Percentiles rank a stretch among this genome's conserved stretches.
Evolutionary conservation across 2,329 filamentous ascomycete species (phyloP).

Genomic region (Dryadomyces quercus-mongolicae): DNA sequence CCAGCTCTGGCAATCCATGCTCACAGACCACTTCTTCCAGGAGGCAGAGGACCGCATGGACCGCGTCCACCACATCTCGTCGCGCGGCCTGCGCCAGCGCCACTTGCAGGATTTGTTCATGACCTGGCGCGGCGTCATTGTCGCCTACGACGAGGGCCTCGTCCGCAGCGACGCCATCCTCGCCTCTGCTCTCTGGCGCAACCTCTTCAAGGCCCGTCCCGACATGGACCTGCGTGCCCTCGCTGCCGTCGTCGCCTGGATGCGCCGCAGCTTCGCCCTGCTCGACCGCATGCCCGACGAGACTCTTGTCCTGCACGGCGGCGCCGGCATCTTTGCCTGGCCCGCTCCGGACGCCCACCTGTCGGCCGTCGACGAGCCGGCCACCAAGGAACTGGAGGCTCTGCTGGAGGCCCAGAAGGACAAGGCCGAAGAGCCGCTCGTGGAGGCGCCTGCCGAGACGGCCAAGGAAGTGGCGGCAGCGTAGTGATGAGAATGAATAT

Average conservation of each 20-base stretch:
- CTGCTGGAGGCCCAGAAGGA: slow-evolving; percentile 13
- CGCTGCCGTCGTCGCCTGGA: slow-evolving; percentile 44
- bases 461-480: slow-evolving; percentile 2
- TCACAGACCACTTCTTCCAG: slow-evolving; percentile 93
- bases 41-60: slow-evolving; percentile 77
- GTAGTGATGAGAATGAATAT: too few relatives aligned
- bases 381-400: slow-evolving; percentile 23
- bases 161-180: slow-evolving; percentile 66
- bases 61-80: slow-evolving; percentile 58
- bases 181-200: slow-evolving; percentile 81
- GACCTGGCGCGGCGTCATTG: slow-evolving; percentile 79
- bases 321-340: slow-evolving; percentile 29
- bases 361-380: slow-evolving; percentile 26
- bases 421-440: neutral
- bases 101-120: slow-evolving; percentile 82
- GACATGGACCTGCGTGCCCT: slow-evolving; percentile 38
- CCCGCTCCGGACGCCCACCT: slow-evolving; percentile 23
- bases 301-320: slow-evolving; percentile 19
- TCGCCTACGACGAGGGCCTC: slow-evolving; percentile 76
- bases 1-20: slow-evolving; percentile 72
- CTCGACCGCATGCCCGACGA: slow-evolving; percentile 39
- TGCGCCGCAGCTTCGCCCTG: slow-evolving; percentile 33
- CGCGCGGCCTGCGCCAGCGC: slow-evolving; percentile 45
- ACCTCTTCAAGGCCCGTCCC: slow-evolving; percentile 64
- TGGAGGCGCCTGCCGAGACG: neutral